Conservation (phyloP, 2,329 filamentous ascomycete genomes). For the Westerdykella ornata region DNA sequence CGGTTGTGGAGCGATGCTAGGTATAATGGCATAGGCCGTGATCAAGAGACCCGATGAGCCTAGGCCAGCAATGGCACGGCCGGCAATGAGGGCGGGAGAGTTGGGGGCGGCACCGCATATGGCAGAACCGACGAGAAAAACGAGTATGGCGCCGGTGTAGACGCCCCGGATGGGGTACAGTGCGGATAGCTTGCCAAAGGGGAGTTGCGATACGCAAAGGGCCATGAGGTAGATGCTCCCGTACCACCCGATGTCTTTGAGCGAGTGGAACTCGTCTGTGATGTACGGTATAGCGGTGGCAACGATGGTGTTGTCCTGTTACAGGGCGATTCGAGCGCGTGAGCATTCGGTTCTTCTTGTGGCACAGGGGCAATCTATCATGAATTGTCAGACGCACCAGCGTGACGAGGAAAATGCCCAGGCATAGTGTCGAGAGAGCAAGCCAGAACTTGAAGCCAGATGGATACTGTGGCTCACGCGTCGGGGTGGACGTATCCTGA, state of each 20-base stretch:
- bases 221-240: slow-evolving; percentile 18
- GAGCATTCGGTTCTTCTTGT: not conserved
- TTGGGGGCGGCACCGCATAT: slow-evolving; percentile 15
- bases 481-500: not conserved
- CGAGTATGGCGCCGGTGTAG: slow-evolving; percentile 1
- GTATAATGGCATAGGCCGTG: not conserved
- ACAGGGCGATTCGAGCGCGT: not conserved
- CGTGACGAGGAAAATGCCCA: not conserved
- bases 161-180: too few relatives aligned
- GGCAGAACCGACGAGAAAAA: slow-evolving; percentile 17
- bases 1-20: slow-evolving; percentile 15
- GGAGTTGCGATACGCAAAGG: slow-evolving; percentile 29
- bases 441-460: slow-evolving; percentile 2
- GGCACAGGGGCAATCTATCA: not conserved
- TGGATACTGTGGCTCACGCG: slow-evolving; percentile 1
- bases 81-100: slow-evolving; percentile 12
- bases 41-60: slow-evolving; percentile 8
- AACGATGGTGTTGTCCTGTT: slow-evolving; percentile 21
- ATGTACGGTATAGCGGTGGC: slow-evolving; percentile 37
- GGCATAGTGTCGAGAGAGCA: not conserved
- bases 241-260: slow-evolving; percentile 36
- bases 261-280: slow-evolving; percentile 32
- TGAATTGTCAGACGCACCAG: not conserved
- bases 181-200: slow-evolving; percentile 10
- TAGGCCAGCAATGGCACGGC: slow-evolving; percentile 15